These are phyloP conservation scores for Ilex paraguariensis DNA, from an alignment of 305 asterid species.

Conservation along the genomic window DNA sequence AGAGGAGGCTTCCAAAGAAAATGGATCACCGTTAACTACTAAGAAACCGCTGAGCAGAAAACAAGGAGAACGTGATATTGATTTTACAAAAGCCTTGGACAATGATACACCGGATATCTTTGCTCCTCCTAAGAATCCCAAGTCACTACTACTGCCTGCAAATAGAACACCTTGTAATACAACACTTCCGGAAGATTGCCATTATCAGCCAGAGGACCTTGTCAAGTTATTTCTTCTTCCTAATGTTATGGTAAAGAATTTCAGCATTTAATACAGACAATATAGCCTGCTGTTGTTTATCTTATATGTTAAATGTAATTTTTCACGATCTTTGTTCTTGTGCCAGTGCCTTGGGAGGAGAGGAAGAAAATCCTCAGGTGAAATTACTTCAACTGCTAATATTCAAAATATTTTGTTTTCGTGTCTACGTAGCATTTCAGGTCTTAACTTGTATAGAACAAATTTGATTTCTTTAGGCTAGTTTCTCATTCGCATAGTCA, in stretches of 20 bases:
- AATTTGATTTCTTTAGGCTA: no score
- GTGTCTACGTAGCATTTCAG: no score
- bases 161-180: slow-evolving; percentile 65
- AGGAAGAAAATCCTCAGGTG: slow-evolving; percentile 60
- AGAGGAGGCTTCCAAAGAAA: slow-evolving; percentile 46
- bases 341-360: slow-evolving; percentile 87
- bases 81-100: slow-evolving; percentile 51
- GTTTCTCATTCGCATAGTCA: no score
- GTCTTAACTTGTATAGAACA: no score
- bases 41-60: slow-evolving; percentile 57
- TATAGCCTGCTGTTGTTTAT: background rate
- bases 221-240: slow-evolving; percentile 92
- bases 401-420: no score
- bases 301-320: background rate
- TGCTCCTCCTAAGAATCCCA: slow-evolving; percentile 87
- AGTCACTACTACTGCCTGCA: slow-evolving; percentile 67
- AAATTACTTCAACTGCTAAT: slow-evolving; percentile 2
- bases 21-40: slow-evolving; percentile 46
- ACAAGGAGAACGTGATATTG: slow-evolving; percentile 53
- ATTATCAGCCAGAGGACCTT: slow-evolving; percentile 94
- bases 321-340: slow-evolving; percentile 13
- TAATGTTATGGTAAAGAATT: slow-evolving; percentile 58
- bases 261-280: slow-evolving; percentile 2
- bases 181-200: slow-evolving; percentile 96
- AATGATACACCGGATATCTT: slow-evolving; percentile 51